These are phyloP conservation scores for Orbilia ellipsospora DNA, from an alignment of 2,329 filamentous ascomycete genomes.

Conservation along the genomic window DNA sequence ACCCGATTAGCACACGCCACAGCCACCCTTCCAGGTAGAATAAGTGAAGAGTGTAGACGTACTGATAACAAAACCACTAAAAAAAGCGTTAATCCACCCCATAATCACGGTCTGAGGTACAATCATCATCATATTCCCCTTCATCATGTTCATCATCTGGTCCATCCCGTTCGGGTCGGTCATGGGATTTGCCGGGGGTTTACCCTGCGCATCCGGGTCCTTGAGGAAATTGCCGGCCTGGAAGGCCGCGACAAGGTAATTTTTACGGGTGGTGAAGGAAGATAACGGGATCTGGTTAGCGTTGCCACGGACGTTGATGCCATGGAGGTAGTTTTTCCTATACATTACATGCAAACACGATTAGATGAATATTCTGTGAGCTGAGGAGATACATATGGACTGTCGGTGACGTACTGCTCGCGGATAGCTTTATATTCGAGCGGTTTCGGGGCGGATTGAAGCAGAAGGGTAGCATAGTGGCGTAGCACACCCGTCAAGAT, in stretches of 20 bases:
- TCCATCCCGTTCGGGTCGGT: constrained; percentile 97
- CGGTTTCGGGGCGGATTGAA: constrained; percentile 85
- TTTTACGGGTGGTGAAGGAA: constrained; percentile 82
- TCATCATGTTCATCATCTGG: constrained; percentile 99
- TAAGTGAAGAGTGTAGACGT: constrained; percentile 60
- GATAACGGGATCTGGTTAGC: constrained; percentile 80
- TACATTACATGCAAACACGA: background rate
- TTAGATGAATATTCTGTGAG: background rate
- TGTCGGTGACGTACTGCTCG: constrained; percentile 73
- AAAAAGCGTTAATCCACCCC: constrained; percentile 99
- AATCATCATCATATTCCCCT: constrained; percentile 99
- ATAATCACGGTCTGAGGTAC: constrained; percentile 98
- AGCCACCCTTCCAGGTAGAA: background rate
- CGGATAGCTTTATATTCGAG: constrained; percentile 79
- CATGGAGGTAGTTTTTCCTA: constrained; percentile 77
- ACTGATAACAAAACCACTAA: constrained; percentile 98
- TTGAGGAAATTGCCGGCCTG: constrained; percentile 90
- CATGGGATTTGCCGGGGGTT: constrained; percentile 92
- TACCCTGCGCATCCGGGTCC: constrained; percentile 84
- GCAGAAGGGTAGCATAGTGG: constrained; percentile 94
- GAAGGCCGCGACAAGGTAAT: constrained; percentile 81
- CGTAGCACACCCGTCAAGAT: constrained; percentile 93
- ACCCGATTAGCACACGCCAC: constrained; percentile 51
- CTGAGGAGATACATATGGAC: background rate
- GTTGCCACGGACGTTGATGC: constrained; percentile 85